Percentiles rank a stretch among this genome's conserved stretches.
Conservation (phyloP, 768 basidiomycete genomes). For the Boletellus emodensis region DNA sequence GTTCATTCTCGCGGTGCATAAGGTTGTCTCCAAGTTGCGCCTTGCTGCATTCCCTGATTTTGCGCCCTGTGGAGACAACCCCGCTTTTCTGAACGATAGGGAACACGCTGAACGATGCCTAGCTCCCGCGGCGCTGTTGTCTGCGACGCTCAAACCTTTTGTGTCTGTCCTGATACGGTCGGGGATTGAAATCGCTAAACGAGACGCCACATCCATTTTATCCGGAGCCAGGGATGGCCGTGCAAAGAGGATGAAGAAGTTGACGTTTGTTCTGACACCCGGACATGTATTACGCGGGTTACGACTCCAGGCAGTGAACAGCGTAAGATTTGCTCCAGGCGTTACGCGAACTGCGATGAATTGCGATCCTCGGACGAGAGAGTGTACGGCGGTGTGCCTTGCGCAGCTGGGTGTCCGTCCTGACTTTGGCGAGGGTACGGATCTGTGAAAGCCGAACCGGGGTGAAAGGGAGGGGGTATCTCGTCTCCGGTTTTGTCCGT, state of each 20-base stretch:
- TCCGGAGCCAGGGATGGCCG: conserved; percentile 17
- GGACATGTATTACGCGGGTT: conserved; percentile 40
- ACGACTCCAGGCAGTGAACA: conserved; percentile 7
- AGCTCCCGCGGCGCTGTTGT: conserved; percentile 37
- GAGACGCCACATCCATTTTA: conserved; percentile 26
- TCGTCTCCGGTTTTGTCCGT: background rate
- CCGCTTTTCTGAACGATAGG: conserved; percentile 9
- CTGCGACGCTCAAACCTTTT: conserved; percentile 31
- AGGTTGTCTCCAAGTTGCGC: conserved; percentile 12
- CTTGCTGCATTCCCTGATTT: conserved; percentile 21
- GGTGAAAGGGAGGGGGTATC: background rate
- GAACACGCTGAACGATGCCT: conserved; percentile 24
- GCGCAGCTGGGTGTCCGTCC: conserved; percentile 28
- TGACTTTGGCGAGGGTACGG: conserved; percentile 18
- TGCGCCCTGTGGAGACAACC: conserved; percentile 5
- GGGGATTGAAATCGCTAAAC: conserved; percentile 31
- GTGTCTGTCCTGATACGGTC: conserved; percentile 32
- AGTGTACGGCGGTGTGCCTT: conserved; percentile 27
- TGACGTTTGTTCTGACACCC: conserved; percentile 34
- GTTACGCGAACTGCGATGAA: background rate
- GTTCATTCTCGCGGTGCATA: conserved; percentile 29
- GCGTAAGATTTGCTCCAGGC: background rate
- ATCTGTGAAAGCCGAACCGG: conserved; percentile 11
- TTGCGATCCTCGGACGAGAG: conserved; percentile 8
- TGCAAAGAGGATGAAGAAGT: conserved; percentile 22